Conservation (phyloP, 306 rosid genomes). For the Pterocarpus santalinus region DNA sequence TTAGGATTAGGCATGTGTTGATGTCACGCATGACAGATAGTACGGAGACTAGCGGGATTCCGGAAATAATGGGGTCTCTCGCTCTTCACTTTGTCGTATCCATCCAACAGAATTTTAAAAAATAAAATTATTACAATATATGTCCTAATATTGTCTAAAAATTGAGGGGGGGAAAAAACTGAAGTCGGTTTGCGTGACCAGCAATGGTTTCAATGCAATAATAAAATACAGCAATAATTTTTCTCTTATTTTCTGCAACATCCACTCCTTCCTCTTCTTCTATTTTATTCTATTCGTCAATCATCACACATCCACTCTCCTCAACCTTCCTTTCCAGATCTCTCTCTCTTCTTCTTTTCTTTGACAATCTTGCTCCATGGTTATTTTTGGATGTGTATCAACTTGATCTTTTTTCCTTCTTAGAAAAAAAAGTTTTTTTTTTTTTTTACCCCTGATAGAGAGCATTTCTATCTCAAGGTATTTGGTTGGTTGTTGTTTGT, state of each 20-base stretch:
- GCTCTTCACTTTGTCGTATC: conserved; percentile 33
- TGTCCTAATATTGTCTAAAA: background rate
- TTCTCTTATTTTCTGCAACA: conserved; percentile 49
- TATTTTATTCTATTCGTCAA: conserved; percentile 36
- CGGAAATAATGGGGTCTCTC: conserved; percentile 31
- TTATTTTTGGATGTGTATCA: conserved; percentile 5
- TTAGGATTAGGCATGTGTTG: background rate
- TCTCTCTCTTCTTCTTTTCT: background rate
- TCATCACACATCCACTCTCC: conserved; percentile 23
- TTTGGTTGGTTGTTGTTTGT: background rate
- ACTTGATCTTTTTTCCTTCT: background rate
- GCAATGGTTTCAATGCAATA: conserved; percentile 44
- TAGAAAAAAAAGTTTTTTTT: background rate
- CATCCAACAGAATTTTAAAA: background rate
- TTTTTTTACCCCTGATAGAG: background rate
- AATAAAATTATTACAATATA: background rate
- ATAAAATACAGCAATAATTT: conserved; percentile 30
- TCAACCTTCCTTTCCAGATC: conserved; percentile 39
- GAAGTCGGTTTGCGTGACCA: conserved; percentile 58
- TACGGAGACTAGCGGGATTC: conserved; percentile 40
- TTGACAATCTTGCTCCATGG: background rate
- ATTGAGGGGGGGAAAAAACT: conserved; percentile 9
- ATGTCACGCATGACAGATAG: conserved; percentile 28
- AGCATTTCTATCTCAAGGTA: conserved; percentile 46
- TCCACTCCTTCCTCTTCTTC: conserved; percentile 48